phyloP scores from a whole-genome alignment of 2,329 filamentous ascomycete species.

The Arthrocladium fulminans region DNA sequence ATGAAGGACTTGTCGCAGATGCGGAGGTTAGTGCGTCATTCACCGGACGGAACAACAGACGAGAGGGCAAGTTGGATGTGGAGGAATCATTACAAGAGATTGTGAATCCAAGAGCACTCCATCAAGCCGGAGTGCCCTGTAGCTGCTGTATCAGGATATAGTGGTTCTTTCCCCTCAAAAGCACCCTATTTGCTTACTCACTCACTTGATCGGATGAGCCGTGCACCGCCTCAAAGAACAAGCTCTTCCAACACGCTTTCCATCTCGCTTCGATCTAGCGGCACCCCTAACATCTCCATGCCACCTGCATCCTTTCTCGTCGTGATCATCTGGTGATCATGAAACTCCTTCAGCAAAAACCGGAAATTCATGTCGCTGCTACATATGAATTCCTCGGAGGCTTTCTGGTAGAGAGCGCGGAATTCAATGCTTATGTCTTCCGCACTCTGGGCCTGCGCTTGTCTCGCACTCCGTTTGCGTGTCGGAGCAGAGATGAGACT shows the following conservation, averaged over 20 bases:
- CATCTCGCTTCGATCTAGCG: constrained; percentile 78
- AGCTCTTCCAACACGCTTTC: constrained; percentile 80
- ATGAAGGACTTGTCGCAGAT: no score
- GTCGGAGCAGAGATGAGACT: constrained; percentile 20
- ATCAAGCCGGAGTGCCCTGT: no score
- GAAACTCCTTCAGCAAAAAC: constrained; percentile 90
- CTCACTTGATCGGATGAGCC: no score
- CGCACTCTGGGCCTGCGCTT: constrained; percentile 7
- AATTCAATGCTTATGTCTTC: constrained; percentile 69
- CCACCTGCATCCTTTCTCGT: constrained; percentile 77
- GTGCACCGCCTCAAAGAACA: constrained; percentile 27
- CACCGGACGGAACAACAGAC: no score
- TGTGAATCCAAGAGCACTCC: no score
- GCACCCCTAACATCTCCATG: constrained; percentile 75
- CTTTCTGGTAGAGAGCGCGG: constrained; percentile 84
- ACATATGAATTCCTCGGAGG: constrained; percentile 92
- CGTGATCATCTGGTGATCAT: constrained; percentile 95
- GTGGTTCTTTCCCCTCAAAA: no score
- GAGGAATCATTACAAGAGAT: no score
- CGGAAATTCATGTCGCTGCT: constrained; percentile 93
- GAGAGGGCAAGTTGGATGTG: no score
- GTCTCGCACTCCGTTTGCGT: constrained; percentile 13
- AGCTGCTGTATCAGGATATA: no score
- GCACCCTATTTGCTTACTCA: no score
- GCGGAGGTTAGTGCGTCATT: no score